These are phyloP conservation scores for Trichopus zeylanicus DNA, from an alignment of 116 monocot species.

Conservation along the genomic window DNA sequence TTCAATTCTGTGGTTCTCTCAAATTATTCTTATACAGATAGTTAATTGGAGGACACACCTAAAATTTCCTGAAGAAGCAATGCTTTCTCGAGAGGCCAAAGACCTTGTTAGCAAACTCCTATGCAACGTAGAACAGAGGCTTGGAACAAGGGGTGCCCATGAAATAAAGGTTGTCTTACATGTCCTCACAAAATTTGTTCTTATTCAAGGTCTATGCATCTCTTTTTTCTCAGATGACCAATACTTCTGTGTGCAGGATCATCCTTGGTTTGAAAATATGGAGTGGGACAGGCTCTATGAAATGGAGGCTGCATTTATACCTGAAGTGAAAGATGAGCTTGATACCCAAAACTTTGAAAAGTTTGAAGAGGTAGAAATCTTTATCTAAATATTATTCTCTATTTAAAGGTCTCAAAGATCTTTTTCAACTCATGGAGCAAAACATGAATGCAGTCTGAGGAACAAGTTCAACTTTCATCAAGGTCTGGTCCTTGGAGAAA, in stretches of 20 bases:
- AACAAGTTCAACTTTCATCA: conserved; percentile 24
- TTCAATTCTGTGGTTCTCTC: neutral
- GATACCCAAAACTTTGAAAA: conserved; percentile 84
- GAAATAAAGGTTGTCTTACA: conserved; percentile 50
- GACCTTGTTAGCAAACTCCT: conserved; percentile 69
- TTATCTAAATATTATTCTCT: neutral
- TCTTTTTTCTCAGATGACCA: neutral
- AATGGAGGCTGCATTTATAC: conserved; percentile 67
- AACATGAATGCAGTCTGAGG: conserved; percentile 12
- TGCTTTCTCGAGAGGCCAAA: conserved; percentile 71
- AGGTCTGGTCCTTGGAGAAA: conserved; percentile 50
- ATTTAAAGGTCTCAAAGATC: neutral
- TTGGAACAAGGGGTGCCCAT: conserved; percentile 66
- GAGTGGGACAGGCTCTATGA: conserved; percentile 60
- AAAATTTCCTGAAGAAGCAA: conserved; percentile 81
- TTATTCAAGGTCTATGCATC: neutral
- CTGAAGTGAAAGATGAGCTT: conserved; percentile 65
- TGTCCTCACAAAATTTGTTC: neutral
- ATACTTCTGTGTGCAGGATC: conserved; percentile 18
- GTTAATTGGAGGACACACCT: conserved; percentile 77
- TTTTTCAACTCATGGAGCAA: neutral
- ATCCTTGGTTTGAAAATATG: conserved; percentile 61
- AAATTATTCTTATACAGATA: conserved; percentile 28
- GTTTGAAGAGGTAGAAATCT: conserved; percentile 59
- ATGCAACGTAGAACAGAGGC: conserved; percentile 71